phyloP scores from a whole-genome alignment of 305 asterid genomes.

The Fraxinus angustifolia region DNA sequence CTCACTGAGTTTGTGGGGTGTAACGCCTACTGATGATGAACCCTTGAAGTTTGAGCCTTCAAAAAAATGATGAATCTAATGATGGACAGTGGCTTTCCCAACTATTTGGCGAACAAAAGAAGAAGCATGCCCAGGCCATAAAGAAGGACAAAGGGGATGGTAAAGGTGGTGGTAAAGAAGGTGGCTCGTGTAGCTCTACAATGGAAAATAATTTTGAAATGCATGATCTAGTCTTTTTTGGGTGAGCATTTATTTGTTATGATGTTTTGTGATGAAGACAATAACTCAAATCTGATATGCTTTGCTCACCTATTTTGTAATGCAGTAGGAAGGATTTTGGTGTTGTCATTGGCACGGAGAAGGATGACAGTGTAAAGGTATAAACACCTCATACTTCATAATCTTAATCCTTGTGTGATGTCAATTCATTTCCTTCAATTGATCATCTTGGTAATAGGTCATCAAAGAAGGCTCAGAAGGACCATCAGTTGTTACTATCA shows the following conservation, averaged over 20 bases:
- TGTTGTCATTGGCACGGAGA: constrained; percentile 73
- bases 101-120: constrained; percentile 77
- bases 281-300: constrained; percentile 21
- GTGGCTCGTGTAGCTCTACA: constrained; percentile 58
- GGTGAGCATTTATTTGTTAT: constrained; percentile 46
- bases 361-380: constrained; percentile 79
- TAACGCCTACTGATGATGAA: constrained; percentile 76
- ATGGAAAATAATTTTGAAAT: constrained; percentile 56
- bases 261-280: constrained; percentile 3
- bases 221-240: constrained; percentile 84
- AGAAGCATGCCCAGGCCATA: constrained; percentile 36
- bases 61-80: constrained; percentile 49
- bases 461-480: constrained; percentile 74
- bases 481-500: constrained; percentile 53
- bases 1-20: constrained; percentile 83
- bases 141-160: constrained; percentile 50
- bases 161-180: constrained; percentile 63
- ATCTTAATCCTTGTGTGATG: neutral
- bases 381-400: constrained; percentile 12
- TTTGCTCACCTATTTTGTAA: constrained; percentile 21
- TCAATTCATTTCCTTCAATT: neutral
- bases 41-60: constrained; percentile 89
- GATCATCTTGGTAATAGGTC: constrained; percentile 43
- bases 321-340: constrained; percentile 92
- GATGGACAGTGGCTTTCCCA: constrained; percentile 80